Evolutionary conservation across 371 early-diverging fungal species (phyloP).

Genomic region (Lichtheimia hyalospora): DNA sequence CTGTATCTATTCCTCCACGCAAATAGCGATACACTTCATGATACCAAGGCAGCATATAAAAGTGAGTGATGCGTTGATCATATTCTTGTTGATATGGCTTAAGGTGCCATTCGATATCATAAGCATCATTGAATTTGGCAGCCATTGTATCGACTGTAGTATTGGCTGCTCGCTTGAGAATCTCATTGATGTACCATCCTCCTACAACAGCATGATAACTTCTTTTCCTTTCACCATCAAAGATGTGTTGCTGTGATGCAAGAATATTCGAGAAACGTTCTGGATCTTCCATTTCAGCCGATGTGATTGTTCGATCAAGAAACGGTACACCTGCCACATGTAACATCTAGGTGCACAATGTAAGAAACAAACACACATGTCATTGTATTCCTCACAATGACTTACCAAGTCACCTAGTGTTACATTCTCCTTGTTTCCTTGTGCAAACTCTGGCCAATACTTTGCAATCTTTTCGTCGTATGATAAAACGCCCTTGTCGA

Average conservation of each 20-base stretch:
- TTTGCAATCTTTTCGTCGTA: constrained; percentile 55
- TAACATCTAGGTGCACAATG: constrained; percentile 32
- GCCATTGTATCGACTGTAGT: constrained; percentile 61
- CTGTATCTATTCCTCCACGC: neutral
- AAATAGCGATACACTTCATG: neutral
- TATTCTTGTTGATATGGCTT: constrained; percentile 24
- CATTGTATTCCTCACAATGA: no score
- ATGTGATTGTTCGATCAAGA: constrained; percentile 47
- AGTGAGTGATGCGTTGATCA: constrained; percentile 2
- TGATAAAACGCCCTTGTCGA: constrained; percentile 56
- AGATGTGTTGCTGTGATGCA: constrained; percentile 65
- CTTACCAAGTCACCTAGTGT: constrained; percentile 55
- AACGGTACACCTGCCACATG: constrained; percentile 67
- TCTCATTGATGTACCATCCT: constrained; percentile 76
- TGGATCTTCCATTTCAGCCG: constrained; percentile 30
- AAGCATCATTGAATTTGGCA: constrained; percentile 41
- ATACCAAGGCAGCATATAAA: neutral
- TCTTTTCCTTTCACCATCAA: constrained; percentile 48
- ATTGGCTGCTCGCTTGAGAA: constrained; percentile 58
- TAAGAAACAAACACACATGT: neutral
- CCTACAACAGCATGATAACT: constrained; percentile 68
- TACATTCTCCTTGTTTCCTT: constrained; percentile 72
- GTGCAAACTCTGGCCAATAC: constrained; percentile 82
- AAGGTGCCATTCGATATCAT: constrained; percentile 58
- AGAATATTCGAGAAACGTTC: constrained; percentile 36